These are phyloP conservation scores for Beauveria scarabaeidicola DNA, from an alignment of 2,329 filamentous ascomycete species.

Conservation along the genomic window DNA sequence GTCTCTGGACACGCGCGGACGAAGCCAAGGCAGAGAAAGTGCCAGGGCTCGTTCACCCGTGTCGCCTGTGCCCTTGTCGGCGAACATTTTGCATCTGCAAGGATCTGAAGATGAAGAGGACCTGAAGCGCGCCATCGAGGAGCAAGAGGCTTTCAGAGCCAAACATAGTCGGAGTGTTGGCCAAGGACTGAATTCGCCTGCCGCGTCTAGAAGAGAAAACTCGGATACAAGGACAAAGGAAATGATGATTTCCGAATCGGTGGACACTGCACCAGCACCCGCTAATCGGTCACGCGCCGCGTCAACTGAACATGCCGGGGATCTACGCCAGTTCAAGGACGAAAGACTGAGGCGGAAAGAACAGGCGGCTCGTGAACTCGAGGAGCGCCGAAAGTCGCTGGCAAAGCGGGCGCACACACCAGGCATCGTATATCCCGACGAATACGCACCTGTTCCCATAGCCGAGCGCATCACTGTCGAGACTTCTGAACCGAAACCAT, in stretches of 20 bases:
- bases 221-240: conserved; percentile 32
- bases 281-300: conserved; percentile 25
- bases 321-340: conserved; percentile 47
- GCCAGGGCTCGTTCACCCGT: conserved; percentile 64
- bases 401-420: conserved; percentile 73
- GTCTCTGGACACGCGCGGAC: conserved; percentile 47
- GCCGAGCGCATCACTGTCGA: conserved; percentile 27
- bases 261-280: conserved; percentile 24
- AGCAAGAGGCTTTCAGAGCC: conserved; percentile 47
- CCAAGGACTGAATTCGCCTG: conserved; percentile 30
- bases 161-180: conserved; percentile 46
- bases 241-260: conserved; percentile 19
- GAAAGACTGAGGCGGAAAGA: conserved; percentile 62
- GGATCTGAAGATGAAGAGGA: conserved; percentile 59
- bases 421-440: conserved; percentile 65
- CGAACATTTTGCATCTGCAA: conserved; percentile 28
- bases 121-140: conserved; percentile 42
- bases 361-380: conserved; percentile 72
- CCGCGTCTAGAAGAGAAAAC: conserved; percentile 26
- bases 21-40: conserved; percentile 51
- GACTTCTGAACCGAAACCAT: conserved; percentile 32
- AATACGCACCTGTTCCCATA: conserved; percentile 27
- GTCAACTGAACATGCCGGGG: conserved; percentile 42
- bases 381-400: conserved; percentile 77
- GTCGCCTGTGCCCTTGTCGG: conserved; percentile 70